Evolutionary conservation across 768 basidiomycete genomes (phyloP).

Genomic region (Serendipita sp.): DNA sequence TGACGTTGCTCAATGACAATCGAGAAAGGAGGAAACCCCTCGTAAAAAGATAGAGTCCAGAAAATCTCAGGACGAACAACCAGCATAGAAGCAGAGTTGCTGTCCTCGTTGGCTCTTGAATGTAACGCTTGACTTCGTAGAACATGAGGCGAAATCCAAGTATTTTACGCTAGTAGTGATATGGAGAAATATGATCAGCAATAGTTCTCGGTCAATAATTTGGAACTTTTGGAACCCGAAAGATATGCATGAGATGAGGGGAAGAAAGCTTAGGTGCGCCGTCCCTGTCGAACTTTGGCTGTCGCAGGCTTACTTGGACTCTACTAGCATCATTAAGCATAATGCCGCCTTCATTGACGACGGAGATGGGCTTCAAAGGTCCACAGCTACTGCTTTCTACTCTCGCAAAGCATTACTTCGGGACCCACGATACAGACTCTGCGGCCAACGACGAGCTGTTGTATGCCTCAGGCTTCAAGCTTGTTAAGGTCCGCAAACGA

Average conservation of each 20-base stretch:
- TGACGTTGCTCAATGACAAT: slow-evolving; percentile 47
- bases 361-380: background rate
- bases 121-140: slow-evolving; percentile 19
- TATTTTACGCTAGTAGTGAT: too few species aligned
- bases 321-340: background rate
- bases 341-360: slow-evolving; percentile 1
- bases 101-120: background rate
- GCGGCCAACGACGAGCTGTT: slow-evolving; percentile 3
- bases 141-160: slow-evolving; percentile 35
- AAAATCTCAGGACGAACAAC: slow-evolving; percentile 47
- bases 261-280: too few species aligned
- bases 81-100: slow-evolving; percentile 15
- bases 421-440: background rate
- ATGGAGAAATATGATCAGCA: too few species aligned
- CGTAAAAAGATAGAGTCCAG: slow-evolving; percentile 79
- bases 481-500: background rate
- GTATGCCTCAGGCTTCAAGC: background rate
- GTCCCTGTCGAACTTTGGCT: background rate
- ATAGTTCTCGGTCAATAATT: too few species aligned
- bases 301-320: background rate
- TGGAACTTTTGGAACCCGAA: too few species aligned
- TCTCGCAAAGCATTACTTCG: background rate
- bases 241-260: too few species aligned
- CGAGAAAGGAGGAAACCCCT: slow-evolving; percentile 77
- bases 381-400: background rate